These are phyloP conservation scores for Sporisorium scitamineum DNA, from an alignment of 1,284 basidiomycete species.

Conservation along the genomic window DNA sequence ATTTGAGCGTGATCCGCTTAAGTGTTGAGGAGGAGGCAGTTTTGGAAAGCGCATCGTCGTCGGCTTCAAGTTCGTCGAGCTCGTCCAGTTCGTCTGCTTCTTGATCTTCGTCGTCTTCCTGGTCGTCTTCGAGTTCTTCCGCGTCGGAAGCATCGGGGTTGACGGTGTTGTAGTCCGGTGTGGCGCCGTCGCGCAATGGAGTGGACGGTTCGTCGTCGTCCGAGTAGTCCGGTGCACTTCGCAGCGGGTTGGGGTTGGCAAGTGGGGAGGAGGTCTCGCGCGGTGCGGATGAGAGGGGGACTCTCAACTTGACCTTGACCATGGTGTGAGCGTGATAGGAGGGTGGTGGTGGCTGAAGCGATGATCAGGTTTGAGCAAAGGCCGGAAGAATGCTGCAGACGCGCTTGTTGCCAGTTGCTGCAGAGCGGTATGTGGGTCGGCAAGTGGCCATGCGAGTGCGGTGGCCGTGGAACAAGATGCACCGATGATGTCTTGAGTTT, in stretches of 20 bases:
- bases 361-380: background rate
- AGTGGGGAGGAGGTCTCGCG: conserved; percentile 50
- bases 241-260: conserved; percentile 38
- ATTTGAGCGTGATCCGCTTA: conserved; percentile 49
- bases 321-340: background rate
- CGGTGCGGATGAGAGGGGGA: conserved; percentile 46
- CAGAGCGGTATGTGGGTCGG: background rate
- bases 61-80: conserved; percentile 44
- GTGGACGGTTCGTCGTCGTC: conserved; percentile 32
- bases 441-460: background rate
- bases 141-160: conserved; percentile 12
- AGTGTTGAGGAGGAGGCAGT: conserved; percentile 17
- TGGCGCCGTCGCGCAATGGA: conserved; percentile 7
- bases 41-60: conserved; percentile 19
- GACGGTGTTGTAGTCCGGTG: background rate
- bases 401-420: background rate
- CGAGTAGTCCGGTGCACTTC: conserved; percentile 42
- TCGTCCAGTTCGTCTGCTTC: conserved; percentile 47
- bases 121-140: conserved; percentile 23
- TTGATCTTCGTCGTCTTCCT: conserved; percentile 36
- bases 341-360: background rate
- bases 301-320: conserved; percentile 54
- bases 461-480: background rate
- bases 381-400: background rate
- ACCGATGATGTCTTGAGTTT: background rate